These are phyloP conservation scores for Teunomyces panamensis DNA, from an alignment of 805 yeast species.

Conservation along the genomic window DNA sequence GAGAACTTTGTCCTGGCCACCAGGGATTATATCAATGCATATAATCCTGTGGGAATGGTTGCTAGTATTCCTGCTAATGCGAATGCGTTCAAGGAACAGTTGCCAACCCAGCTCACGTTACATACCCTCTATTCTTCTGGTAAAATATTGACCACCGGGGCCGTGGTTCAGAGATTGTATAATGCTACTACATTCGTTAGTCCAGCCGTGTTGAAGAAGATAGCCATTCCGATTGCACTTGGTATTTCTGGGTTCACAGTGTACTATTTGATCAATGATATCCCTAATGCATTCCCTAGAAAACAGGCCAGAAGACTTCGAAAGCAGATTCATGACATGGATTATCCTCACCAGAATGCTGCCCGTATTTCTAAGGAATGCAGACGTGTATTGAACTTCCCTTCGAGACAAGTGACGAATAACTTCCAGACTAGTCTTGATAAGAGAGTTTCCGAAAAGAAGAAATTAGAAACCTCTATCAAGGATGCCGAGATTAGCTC, in stretches of 20 bases:
- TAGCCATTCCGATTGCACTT: constrained; percentile 54
- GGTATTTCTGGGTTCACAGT: constrained; percentile 52
- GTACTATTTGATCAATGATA: constrained; percentile 68
- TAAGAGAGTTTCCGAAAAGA: constrained; percentile 54
- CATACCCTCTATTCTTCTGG: constrained; percentile 41
- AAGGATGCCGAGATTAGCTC: constrained; percentile 55
- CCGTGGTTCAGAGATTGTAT: constrained; percentile 37
- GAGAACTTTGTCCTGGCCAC: constrained; percentile 25
- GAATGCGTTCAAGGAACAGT: constrained; percentile 25
- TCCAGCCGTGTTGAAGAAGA: constrained; percentile 39
- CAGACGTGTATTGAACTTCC: constrained; percentile 73
- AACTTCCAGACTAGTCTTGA: constrained; percentile 67
- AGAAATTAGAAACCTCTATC: constrained; percentile 49
- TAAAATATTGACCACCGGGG: constrained; percentile 41
- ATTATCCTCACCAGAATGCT: constrained; percentile 77
- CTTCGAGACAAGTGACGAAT: constrained; percentile 76
- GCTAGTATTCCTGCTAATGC: constrained; percentile 30
- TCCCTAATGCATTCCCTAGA: constrained; percentile 86
- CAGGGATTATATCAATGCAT: constrained; percentile 25
- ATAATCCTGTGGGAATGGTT: constrained; percentile 31
- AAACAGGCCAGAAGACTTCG: constrained; percentile 74
- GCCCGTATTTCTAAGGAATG: constrained; percentile 78
- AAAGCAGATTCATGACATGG: constrained; percentile 58
- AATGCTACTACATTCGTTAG: constrained; percentile 33
- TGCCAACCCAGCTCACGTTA: constrained; percentile 38